phyloP scores from a whole-genome alignment of 1,284 basidiomycete genomes.

The Microbotryum scabiosae region DNA sequence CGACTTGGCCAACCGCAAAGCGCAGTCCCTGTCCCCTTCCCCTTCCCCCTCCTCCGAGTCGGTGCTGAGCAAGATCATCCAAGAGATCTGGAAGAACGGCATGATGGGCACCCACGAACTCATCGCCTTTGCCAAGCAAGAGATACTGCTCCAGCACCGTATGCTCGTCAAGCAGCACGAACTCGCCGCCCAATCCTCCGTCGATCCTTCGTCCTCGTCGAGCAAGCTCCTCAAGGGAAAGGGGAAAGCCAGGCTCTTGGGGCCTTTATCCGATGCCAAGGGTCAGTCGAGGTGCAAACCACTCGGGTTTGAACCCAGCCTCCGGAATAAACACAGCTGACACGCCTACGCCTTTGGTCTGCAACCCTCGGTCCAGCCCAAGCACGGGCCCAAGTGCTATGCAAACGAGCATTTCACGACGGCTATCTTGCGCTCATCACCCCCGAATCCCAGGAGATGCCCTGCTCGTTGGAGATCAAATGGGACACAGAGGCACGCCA shows the following conservation, averaged over 20 bases:
- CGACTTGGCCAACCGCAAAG: constrained; percentile 58
- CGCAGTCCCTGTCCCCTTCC: constrained; percentile 44
- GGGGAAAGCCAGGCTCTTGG: neutral
- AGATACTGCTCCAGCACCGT: constrained; percentile 10
- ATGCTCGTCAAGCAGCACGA: neutral
- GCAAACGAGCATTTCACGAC: constrained; percentile 17
- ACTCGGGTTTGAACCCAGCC: too few species aligned
- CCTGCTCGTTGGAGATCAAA: constrained; percentile 29
- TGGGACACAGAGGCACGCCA: constrained; percentile 29
- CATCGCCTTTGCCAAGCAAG: constrained; percentile 7
- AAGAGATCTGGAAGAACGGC: neutral
- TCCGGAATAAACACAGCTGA: too few species aligned
- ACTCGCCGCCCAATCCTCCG: neutral
- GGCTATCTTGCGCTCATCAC: constrained; percentile 28
- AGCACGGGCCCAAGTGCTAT: constrained; percentile 4
- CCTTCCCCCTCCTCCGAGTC: constrained; percentile 1
- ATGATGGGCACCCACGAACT: too few species aligned
- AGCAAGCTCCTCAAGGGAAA: constrained; percentile 7
- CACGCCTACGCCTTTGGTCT: too few species aligned
- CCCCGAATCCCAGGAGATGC: constrained; percentile 26
- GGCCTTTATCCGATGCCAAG: too few species aligned
- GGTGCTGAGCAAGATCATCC: constrained; percentile 8
- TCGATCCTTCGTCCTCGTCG: neutral
- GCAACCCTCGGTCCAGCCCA: too few species aligned
- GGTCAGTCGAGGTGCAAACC: too few species aligned